Percentiles rank a stretch among this genome's conserved stretches.
phyloP scores from a whole-genome alignment of 257 asterid genomes.

The Solanum neorickii region DNA sequence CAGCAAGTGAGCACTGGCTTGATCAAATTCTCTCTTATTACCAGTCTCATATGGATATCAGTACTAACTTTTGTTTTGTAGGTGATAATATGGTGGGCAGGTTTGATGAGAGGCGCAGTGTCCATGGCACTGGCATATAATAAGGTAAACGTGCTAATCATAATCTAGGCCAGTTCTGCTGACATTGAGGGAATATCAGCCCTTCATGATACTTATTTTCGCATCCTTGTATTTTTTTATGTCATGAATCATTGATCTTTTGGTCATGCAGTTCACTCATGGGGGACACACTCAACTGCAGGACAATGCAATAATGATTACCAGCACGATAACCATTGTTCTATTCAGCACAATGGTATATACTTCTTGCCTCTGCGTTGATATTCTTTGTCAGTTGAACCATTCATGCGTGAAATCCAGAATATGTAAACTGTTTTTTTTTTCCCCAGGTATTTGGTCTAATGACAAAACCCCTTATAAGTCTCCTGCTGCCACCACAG shows the following conservation, averaged over 20 bases:
- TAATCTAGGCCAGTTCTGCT: neutral
- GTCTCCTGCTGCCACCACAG: conserved; percentile 15
- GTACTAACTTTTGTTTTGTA: neutral
- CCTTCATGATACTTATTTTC: neutral
- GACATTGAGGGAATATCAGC: neutral
- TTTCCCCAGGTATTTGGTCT: conserved; percentile 19
- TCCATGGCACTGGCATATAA: conserved; percentile 38
- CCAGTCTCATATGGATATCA: neutral
- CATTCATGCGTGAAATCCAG: neutral
- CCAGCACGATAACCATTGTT: conserved; percentile 31
- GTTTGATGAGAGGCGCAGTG: conserved; percentile 36
- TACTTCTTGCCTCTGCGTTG: neutral
- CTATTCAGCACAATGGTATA: conserved; percentile 36
- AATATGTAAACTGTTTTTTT: neutral
- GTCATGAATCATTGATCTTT: neutral
- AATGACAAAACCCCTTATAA: conserved; percentile 31
- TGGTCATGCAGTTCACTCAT: conserved; percentile 20
- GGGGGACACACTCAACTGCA: conserved; percentile 17
- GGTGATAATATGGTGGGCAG: conserved; percentile 41
- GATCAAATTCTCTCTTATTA: neutral
- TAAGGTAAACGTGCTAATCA: conserved; percentile 9
- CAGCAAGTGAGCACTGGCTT: conserved; percentile 21
- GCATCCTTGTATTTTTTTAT: neutral
- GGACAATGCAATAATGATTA: conserved; percentile 32
- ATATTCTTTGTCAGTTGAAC: neutral